Base-by-base conservation (phyloP, 2,329 filamentous ascomycete species). In the Alternaria gansuensis region DNA sequence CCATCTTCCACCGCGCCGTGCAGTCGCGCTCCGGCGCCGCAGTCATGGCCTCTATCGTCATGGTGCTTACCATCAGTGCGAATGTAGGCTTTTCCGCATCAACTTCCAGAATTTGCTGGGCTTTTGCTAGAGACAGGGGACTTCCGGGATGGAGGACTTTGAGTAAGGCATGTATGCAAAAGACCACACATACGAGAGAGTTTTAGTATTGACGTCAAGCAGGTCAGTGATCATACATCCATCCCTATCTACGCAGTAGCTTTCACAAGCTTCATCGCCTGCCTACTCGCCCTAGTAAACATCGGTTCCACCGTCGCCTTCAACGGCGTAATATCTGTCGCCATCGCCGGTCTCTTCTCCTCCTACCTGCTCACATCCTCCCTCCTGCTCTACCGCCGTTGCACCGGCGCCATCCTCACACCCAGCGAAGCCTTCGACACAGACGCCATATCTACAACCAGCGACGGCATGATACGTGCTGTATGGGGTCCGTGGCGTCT, bases 221-320 rank as follows among this genome's bases (percentile, higher is more conserved):
- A 73, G 68, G 59, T 74, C 54, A 67, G 62, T 17, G 26, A 60
- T 3, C 48, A 64, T 14, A 72, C 68, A 4, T 58, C 58, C 0
- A 69, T 72, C 34, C 81, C 82, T 1, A 72, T 83, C 10, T 62
- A 67, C 28, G 63, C 71, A 2, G 65, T 74, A 14, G 57, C 56
- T 28, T 43, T 62, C 11, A 70, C 70, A 13, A 71, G 79, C 21
- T 57, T 77, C 7, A 68, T 81, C 26, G 77, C 78, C 29, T 67
- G 73, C 24, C 67, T 83, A 3, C 74, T 84, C 17, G 77, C 78
- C 0, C 71, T 84, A 17, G 80, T 84, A 68, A 83, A 83, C 63
- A 78, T 85, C 57, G 82, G 81, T 4, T 69, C 67, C 2, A 54
- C 65, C 8, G 59, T 62, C 5, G 72, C 68, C 3, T 75, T 74